Evolutionary conservation across 257 asterid genomes (phyloP).

Genomic region (Nicotiana otophora): DNA sequence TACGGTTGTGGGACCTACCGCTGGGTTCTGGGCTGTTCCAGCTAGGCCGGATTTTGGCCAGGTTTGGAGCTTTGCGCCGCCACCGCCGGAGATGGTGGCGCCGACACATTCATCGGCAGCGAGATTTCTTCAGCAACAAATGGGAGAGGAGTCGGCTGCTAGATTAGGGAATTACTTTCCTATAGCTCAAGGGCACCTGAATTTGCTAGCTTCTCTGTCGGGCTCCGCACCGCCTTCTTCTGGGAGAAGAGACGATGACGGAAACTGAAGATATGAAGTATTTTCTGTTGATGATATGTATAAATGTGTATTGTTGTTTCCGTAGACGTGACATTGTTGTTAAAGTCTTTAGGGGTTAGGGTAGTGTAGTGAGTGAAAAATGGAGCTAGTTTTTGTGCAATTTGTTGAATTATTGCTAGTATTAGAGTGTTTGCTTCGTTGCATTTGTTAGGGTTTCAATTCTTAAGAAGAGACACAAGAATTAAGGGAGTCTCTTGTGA

Average conservation of each 20-base stretch:
- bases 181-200: constrained; percentile 86
- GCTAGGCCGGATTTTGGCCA: constrained; percentile 2
- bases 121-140: constrained; percentile 70
- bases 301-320: constrained; percentile 2
- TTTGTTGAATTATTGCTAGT: constrained; percentile 12
- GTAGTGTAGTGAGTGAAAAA: constrained; percentile 9
- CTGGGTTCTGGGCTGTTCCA: constrained; percentile 9
- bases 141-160: constrained; percentile 90
- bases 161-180: constrained; percentile 93
- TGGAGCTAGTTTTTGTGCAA: constrained; percentile 2
- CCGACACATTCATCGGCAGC: constrained; percentile 24
- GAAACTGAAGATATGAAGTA: constrained; percentile 29
- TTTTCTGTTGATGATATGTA: constrained; percentile 1
- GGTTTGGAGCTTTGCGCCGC: not conserved
- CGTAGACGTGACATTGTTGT: not conserved
- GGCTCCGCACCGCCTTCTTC: constrained; percentile 50
- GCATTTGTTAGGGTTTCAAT: constrained; percentile 4
- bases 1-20: constrained; percentile 31
- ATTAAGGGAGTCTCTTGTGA: constrained; percentile 1
- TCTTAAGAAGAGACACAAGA: not conserved
- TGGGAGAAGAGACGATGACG: constrained; percentile 62
- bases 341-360: not conserved
- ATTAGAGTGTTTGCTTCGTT: constrained; percentile 6
- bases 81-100: constrained; percentile 50
- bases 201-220: constrained; percentile 82